Evolutionary conservation across 208 protist genomes (phyloP), one percentile per base, ranked within the genome.

Genomic region (Trypanosoma melophagium): DNA sequence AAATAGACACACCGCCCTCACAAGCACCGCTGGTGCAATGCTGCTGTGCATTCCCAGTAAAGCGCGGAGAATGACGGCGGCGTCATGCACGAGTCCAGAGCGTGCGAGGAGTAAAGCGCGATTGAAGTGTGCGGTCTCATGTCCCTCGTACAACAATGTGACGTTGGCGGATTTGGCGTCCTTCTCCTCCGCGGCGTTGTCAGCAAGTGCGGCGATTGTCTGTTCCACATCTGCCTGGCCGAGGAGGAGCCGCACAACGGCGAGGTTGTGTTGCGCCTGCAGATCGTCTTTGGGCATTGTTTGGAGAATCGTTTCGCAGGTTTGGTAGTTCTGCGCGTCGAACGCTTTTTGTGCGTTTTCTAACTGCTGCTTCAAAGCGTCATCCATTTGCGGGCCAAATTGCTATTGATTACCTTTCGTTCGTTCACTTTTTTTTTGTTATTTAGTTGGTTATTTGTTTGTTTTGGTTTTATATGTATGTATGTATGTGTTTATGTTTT

Each of bases 221-320:
- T 87, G 76, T 66, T 86, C 81, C 7, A 63, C 69, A 40, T 87
- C 79, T 19, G 87, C 71, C 40, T 87, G 76, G 41, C 76, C 59
- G 44, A 85, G 72, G 44, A 93, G 65, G 61, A 88, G 88, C 50
- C 86, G 88, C 8, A 85, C 68, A 19, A 88, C 77, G 31, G 80
- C 87, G 74, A 96, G 60, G 60, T 96, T 96, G 77, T 90, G 83
- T 56, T 90, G 77, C 42, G 87, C 76, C 73, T 94, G 88, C 35
- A 85, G 67, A 71, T 96, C 87, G 14, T 94, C 83, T 49, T 82
- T 76, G 12, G 85, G 77, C 74, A 92, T 71, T 8, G 56, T 64
- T 60, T 83, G 66, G 17, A 96, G 78, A 31, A 89, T 59, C 22
- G 65, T 70, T 71, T 91, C 86, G 50, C 81, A 84, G 16, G 84